phyloP scores from a whole-genome alignment of 768 basidiomycete species.

The Rhizopogon sp. region DNA sequence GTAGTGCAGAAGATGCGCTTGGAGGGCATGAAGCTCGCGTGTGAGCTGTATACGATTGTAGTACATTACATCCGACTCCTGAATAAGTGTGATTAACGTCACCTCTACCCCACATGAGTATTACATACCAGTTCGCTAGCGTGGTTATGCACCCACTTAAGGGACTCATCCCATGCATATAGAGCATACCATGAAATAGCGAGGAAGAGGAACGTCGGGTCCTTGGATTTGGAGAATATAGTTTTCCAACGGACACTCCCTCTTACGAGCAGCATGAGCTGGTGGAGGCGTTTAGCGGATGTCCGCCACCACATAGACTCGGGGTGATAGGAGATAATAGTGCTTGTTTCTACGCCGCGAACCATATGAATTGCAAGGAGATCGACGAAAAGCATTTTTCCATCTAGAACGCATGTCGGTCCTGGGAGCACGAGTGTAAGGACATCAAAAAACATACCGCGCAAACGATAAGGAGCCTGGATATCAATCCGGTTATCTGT shows the following conservation, averaged over 20 bases:
- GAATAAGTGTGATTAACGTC: not conserved
- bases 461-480: slow-evolving; percentile 39
- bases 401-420: slow-evolving; percentile 11
- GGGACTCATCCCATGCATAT: slow-evolving; percentile 59
- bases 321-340: slow-evolving; percentile 28
- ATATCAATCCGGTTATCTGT: slow-evolving; percentile 26
- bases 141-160: slow-evolving; percentile 46
- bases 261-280: slow-evolving; percentile 25
- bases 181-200: slow-evolving; percentile 54
- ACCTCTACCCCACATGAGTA: not conserved
- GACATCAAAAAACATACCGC: slow-evolving; percentile 20
- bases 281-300: slow-evolving; percentile 21
- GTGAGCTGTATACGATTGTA: slow-evolving; percentile 40
- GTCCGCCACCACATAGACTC: not conserved
- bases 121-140: slow-evolving; percentile 45
- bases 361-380: slow-evolving; percentile 52
- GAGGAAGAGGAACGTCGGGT: slow-evolving; percentile 53
- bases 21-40: slow-evolving; percentile 49
- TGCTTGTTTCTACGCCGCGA: slow-evolving; percentile 20
- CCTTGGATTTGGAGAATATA: slow-evolving; percentile 23
- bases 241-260: slow-evolving; percentile 28
- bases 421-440: not conserved
- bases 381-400: slow-evolving; percentile 31
- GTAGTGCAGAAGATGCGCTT: slow-evolving; percentile 56
- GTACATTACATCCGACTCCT: slow-evolving; percentile 43